Percentiles rank a stretch among this genome's conserved stretches.
phyloP scores from a whole-genome alignment of 139 green algal species.

The Yamagishiella unicocca region DNA sequence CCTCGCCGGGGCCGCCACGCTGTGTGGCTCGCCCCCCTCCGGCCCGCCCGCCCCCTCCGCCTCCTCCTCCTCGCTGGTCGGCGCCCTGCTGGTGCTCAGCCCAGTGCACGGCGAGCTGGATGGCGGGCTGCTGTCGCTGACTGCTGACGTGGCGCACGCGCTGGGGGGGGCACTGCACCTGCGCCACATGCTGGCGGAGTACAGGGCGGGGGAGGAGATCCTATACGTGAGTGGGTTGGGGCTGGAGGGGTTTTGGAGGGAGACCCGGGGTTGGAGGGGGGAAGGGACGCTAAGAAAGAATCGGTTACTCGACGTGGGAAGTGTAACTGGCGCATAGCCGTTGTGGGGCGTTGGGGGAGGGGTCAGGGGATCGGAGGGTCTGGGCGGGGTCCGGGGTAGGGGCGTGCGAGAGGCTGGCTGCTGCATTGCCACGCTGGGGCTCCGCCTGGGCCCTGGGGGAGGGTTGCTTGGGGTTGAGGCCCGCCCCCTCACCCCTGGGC shows the following conservation, averaged over 20 bases:
- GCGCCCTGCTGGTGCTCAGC: conserved; percentile 29
- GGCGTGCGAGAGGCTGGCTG: too few species aligned
- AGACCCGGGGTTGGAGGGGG: too few species aligned
- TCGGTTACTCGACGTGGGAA: too few species aligned
- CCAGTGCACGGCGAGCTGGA: conserved; percentile 38
- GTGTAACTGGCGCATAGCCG: too few species aligned
- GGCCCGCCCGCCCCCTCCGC: background rate
- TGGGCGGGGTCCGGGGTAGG: too few species aligned
- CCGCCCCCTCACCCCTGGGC: too few species aligned
- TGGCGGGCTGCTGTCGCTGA: background rate
- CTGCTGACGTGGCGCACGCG: conserved; percentile 25
- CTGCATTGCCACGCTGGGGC: too few species aligned
- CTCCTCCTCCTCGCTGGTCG: conserved; percentile 1
- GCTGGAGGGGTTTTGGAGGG: background rate
- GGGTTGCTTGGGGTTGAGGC: too few species aligned
- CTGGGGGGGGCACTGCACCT: conserved; percentile 45
- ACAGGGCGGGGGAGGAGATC: conserved; percentile 40
- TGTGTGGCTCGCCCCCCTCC: background rate
- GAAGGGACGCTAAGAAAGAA: too few species aligned
- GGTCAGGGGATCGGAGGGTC: too few species aligned
- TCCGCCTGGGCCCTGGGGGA: too few species aligned
- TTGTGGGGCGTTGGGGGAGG: too few species aligned
- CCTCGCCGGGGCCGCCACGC: background rate
- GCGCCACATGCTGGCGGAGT: conserved; percentile 34
- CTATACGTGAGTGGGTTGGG: conserved; percentile 15